Percentiles rank a stretch among this genome's conserved stretches.
Evolutionary conservation across 176 grass and related monocot genomes (phyloP).

Genomic region (Zoysia pacifica): DNA sequence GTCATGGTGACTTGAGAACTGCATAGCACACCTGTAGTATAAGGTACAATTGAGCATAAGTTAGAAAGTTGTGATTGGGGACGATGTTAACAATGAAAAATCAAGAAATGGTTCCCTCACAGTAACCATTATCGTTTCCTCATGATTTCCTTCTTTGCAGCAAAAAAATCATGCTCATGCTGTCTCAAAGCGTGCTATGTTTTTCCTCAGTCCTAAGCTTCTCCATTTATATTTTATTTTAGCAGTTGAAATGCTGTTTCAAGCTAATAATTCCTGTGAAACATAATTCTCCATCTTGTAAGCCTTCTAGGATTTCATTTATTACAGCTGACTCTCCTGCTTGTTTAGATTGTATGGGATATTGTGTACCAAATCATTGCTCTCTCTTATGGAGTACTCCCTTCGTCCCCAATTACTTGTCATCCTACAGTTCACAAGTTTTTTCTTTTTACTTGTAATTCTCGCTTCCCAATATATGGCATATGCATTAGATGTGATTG

Average conservation of each 20-base stretch:
- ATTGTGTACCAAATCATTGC: neutral
- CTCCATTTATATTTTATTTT: neutral
- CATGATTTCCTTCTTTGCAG: neutral
- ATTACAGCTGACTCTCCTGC: neutral
- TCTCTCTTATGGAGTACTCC: too few relatives aligned
- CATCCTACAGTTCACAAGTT: too few relatives aligned
- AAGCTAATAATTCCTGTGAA: conserved; percentile 26
- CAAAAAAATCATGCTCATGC: neutral
- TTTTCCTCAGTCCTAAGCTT: neutral
- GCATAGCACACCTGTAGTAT: conserved; percentile 36
- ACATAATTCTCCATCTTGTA: neutral
- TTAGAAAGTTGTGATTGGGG: conserved; percentile 38
- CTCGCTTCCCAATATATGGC: too few relatives aligned
- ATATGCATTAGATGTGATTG: too few relatives aligned
- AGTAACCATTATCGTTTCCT: neutral
- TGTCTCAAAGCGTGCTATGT: neutral
- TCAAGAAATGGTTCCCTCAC: neutral
- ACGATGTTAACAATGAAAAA: conserved; percentile 29
- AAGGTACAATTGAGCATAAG: conserved; percentile 28
- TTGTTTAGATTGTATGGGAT: conserved; percentile 4
- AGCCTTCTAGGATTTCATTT: neutral
- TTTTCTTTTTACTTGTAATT: too few relatives aligned
- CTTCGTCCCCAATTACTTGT: too few relatives aligned
- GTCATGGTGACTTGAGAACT: conserved; percentile 32
- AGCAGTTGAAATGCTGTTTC: conserved; percentile 1